Conservation (phyloP, 768 basidiomycete species). For the Clitopilus passeckerianus region DNA sequence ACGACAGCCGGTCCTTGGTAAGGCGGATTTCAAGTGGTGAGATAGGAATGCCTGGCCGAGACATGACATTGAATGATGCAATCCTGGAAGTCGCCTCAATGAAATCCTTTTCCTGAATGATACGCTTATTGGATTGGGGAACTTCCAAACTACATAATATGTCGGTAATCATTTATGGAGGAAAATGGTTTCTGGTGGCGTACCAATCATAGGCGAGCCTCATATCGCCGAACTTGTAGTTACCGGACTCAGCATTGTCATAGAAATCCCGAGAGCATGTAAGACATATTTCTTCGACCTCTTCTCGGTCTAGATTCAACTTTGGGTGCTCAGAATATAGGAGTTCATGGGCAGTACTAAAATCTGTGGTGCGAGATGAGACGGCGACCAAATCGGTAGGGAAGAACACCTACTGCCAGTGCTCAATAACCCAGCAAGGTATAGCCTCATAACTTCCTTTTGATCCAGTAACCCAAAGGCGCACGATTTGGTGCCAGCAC, state of each 20-base stretch:
- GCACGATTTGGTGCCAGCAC: conserved; percentile 50
- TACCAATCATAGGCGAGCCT: conserved; percentile 96
- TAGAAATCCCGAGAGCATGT: conserved; percentile 85
- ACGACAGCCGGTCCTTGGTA: conserved; percentile 80
- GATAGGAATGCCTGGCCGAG: conserved; percentile 70
- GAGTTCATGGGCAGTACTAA: conserved; percentile 61
- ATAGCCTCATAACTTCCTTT: conserved; percentile 76
- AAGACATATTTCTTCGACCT: conserved; percentile 77
- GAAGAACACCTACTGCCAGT: conserved; percentile 70
- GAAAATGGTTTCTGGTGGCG: not conserved
- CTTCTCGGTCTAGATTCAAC: conserved; percentile 40
- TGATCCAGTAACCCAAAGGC: conserved; percentile 75
- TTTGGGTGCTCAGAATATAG: conserved; percentile 43
- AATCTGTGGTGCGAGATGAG: conserved; percentile 36
- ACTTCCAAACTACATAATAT: conserved; percentile 62
- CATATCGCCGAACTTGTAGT: conserved; percentile 93
- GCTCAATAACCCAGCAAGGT: conserved; percentile 80
- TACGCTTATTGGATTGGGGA: conserved; percentile 53
- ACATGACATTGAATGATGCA: conserved; percentile 83
- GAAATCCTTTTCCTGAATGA: conserved; percentile 78
- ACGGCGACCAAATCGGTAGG: conserved; percentile 5
- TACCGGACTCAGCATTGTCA: conserved; percentile 90
- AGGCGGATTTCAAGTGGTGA: conserved; percentile 92
- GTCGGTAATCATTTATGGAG: not conserved
- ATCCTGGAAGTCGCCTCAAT: conserved; percentile 97